A percentile compares a stretch with the other conserved stretches of the same genome.
These are phyloP conservation scores for Pythium rhizo-oryzae DNA, from an alignment of 352 stramenopile species.

Conservation along the genomic window DNA sequence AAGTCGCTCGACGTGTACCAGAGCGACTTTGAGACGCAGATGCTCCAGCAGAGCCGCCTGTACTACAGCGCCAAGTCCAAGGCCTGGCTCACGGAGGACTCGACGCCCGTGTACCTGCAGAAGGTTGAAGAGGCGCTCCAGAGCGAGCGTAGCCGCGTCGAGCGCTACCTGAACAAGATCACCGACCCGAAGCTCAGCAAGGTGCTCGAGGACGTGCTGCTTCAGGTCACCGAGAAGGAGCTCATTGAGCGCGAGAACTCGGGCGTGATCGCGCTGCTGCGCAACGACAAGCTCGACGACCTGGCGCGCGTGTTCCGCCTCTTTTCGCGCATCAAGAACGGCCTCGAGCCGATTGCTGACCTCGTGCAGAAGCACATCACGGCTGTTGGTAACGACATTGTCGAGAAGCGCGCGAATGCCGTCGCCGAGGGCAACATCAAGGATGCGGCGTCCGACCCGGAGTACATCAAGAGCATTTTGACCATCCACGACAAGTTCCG, in stretches of 20 bases:
- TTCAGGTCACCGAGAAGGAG: constrained; percentile 94
- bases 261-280: constrained; percentile 92
- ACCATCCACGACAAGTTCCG: constrained; percentile 98
- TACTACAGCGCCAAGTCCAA: constrained; percentile 98
- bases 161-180: constrained; percentile 96
- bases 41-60: constrained; percentile 91
- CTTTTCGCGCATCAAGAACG: constrained; percentile 96
- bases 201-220: constrained; percentile 93
- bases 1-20: constrained; percentile 97
- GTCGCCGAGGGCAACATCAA: constrained; percentile 93
- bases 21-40: constrained; percentile 93
- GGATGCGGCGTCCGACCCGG: constrained; percentile 91
- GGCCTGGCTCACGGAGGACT: constrained; percentile 97
- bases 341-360: constrained; percentile 96
- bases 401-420: constrained; percentile 81
- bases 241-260: constrained; percentile 98
- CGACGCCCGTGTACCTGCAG: constrained; percentile 97
- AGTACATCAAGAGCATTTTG: constrained; percentile 99
- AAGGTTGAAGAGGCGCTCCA: constrained; percentile 91
- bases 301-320: constrained; percentile 98
- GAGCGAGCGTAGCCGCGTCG: constrained; percentile 86
- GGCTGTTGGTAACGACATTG: constrained; percentile 85
- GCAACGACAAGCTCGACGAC: constrained; percentile 98
- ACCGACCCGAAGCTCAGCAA: constrained; percentile 97
- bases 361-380: constrained; percentile 97